Percentiles rank a stretch among this genome's conserved stretches.
These are phyloP conservation scores for Didymella pinodella DNA, from an alignment of 2,329 filamentous ascomycete genomes.

Conservation along the genomic window DNA sequence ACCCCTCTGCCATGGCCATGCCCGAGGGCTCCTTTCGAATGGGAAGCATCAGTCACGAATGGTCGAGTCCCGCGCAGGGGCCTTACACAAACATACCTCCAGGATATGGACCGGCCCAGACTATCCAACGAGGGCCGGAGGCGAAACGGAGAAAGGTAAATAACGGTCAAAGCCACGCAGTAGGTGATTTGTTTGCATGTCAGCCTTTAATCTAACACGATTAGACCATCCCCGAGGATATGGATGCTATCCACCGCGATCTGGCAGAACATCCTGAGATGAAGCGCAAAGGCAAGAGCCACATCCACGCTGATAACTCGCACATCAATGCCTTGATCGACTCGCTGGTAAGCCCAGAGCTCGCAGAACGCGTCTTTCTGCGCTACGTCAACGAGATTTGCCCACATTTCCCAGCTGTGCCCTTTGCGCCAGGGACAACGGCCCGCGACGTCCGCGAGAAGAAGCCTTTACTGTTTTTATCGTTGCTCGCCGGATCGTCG, in stretches of 20 bases:
- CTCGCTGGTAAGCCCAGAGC: conserved; percentile 59
- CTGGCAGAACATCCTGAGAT: conserved; percentile 47
- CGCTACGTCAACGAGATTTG: conserved; percentile 64
- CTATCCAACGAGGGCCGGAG: conserved; percentile 40
- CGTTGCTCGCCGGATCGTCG: conserved; percentile 63
- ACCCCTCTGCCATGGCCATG: conserved; percentile 20
- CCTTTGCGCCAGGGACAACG: conserved; percentile 62
- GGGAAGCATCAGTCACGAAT: conserved; percentile 43
- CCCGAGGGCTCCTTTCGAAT: conserved; percentile 39
- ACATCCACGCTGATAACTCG: conserved; percentile 46
- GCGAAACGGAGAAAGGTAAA: conserved; percentile 45
- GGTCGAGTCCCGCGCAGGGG: conserved; percentile 29
- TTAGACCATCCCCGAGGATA: conserved; percentile 49
- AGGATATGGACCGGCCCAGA: conserved; percentile 45
- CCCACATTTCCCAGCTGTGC: conserved; percentile 65
- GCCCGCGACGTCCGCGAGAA: conserved; percentile 63
- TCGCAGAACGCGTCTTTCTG: conserved; percentile 64
- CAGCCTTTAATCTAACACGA: not conserved
- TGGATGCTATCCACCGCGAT: conserved; percentile 50
- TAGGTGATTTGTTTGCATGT: conserved; percentile 23
- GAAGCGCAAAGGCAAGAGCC: conserved; percentile 42
- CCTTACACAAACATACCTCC: conserved; percentile 40
- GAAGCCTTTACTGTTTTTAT: conserved; percentile 67
- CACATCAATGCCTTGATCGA: conserved; percentile 52
- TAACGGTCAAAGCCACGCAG: conserved; percentile 37